Percentiles rank a stretch among this genome's conserved stretches.
Evolutionary conservation across 2,329 filamentous ascomycete species (phyloP).

Genomic region (Phialemoniopsis sp.): DNA sequence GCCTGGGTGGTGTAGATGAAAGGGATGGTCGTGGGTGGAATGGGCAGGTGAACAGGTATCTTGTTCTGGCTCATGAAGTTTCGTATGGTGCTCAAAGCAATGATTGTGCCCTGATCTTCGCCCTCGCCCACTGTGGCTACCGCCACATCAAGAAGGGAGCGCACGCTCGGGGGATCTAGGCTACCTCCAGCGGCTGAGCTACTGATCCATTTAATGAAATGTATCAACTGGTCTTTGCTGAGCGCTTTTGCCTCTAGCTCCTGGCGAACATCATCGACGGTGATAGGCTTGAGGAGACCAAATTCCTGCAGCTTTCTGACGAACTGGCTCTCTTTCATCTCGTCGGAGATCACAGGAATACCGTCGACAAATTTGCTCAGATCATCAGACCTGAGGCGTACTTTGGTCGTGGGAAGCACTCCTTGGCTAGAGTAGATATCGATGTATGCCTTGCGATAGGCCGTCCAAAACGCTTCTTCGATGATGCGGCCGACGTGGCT

Average conservation of each 20-base stretch:
- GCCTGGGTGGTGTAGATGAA: conserved; percentile 75
- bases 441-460: conserved; percentile 75
- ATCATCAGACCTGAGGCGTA: conserved; percentile 70
- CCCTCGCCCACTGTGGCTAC: conserved; percentile 63
- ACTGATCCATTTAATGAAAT: conserved; percentile 82
- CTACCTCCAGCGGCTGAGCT: conserved; percentile 68
- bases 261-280: conserved; percentile 76
- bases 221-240: conserved; percentile 69
- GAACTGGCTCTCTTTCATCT: conserved; percentile 70
- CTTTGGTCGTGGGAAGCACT: conserved; percentile 76
- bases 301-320: conserved; percentile 78
- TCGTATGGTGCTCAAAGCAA: conserved; percentile 71
- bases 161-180: conserved; percentile 64
- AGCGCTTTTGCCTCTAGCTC: conserved; percentile 82
- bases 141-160: conserved; percentile 72
- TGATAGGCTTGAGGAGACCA: conserved; percentile 83
- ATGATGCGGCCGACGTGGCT: conserved; percentile 79
- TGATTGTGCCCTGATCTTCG: conserved; percentile 61
- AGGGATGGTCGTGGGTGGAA: conserved; percentile 79
- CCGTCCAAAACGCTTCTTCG: conserved; percentile 95
- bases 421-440: conserved; percentile 87
- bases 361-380: conserved; percentile 74
- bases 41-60: conserved; percentile 76
- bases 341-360: conserved; percentile 80
- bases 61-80: conserved; percentile 73